Evolutionary conservation across 148 eudicot genomes (phyloP).

Genomic region (Suaeda aralocaspica): DNA sequence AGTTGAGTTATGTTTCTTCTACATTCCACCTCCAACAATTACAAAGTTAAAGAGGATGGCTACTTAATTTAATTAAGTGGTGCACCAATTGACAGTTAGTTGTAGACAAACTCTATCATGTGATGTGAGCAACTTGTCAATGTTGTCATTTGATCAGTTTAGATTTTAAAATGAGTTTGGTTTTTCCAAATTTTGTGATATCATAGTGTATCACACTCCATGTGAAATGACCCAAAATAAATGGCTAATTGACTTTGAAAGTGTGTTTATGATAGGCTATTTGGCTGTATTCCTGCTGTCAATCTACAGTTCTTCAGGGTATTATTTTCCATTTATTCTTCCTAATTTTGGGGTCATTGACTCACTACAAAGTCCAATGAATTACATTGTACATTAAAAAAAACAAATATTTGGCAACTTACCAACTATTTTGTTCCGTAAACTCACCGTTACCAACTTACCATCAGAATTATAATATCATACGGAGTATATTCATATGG

Average conservation of each 20-base stretch:
- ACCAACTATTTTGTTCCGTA: neutral
- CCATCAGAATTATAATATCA: neutral
- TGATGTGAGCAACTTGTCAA: constrained; percentile 6
- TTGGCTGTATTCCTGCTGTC: constrained; percentile 6
- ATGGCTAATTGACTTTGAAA: neutral
- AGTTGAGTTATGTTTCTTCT: too few relatives aligned
- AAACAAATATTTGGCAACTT: neutral
- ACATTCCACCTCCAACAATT: too few relatives aligned
- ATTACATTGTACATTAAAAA: too few relatives aligned
- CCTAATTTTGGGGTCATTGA: neutral
- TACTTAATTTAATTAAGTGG: too few relatives aligned
- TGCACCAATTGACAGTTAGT: neutral
- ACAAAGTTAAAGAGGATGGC: too few relatives aligned
- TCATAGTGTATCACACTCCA: neutral
- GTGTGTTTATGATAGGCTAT: neutral
- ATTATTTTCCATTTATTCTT: neutral
- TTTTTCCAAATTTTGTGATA: neutral
- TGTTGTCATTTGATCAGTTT: too few relatives aligned
- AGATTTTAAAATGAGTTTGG: too few relatives aligned
- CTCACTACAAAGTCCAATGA: neutral
- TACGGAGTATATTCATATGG: too few relatives aligned
- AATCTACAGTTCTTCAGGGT: neutral
- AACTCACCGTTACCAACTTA: neutral
- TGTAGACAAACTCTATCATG: constrained; percentile 2
- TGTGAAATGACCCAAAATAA: neutral